Evolutionary conservation across 495 filamentous ascomycete genomes (phyloP).

Genomic region (Talaromyces adpressus): DNA sequence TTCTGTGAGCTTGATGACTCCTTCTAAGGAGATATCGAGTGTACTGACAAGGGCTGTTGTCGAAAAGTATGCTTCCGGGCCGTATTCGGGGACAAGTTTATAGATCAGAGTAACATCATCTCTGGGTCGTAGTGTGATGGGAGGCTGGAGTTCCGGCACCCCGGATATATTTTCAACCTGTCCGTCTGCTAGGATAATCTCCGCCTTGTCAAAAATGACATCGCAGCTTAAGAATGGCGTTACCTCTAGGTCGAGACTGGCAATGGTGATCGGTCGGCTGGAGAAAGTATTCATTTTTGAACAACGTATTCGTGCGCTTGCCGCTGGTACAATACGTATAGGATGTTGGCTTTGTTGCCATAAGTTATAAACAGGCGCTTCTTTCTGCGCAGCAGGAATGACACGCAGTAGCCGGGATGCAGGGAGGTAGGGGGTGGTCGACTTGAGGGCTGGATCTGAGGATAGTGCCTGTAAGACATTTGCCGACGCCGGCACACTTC

Average conservation of each 20-base stretch:
- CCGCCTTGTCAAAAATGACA: conserved; percentile 59
- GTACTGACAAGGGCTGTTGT: conserved; percentile 42
- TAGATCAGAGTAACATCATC: conserved; percentile 85
- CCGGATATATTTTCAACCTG: conserved; percentile 60
- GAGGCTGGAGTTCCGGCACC: conserved; percentile 48
- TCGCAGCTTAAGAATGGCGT: conserved; percentile 73
- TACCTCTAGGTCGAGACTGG: conserved; percentile 81
- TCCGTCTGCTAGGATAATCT: conserved; percentile 60
- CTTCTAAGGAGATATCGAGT: conserved; percentile 59
- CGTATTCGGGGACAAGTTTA: conserved; percentile 60
- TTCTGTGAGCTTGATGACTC: conserved; percentile 54
- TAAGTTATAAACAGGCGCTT: conserved; percentile 56
- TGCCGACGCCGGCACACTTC: conserved; percentile 64
- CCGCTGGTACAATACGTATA: conserved; percentile 68
- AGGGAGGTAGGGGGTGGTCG: conserved; percentile 68
- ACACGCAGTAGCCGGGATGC: conserved; percentile 74
- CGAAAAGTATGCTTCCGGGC: conserved; percentile 41
- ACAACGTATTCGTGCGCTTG: conserved; percentile 80
- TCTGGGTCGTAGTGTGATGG: conserved; percentile 65
- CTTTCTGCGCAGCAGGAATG: conserved; percentile 52
- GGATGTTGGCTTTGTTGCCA: conserved; percentile 54
- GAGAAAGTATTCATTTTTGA: conserved; percentile 60
- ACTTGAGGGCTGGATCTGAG: conserved; percentile 56
- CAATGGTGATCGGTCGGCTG: conserved; percentile 61
- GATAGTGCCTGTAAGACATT: conserved; percentile 78